Conservation (phyloP, 108 stramenopile genomes). For the Nitzschia putrida region DNA sequence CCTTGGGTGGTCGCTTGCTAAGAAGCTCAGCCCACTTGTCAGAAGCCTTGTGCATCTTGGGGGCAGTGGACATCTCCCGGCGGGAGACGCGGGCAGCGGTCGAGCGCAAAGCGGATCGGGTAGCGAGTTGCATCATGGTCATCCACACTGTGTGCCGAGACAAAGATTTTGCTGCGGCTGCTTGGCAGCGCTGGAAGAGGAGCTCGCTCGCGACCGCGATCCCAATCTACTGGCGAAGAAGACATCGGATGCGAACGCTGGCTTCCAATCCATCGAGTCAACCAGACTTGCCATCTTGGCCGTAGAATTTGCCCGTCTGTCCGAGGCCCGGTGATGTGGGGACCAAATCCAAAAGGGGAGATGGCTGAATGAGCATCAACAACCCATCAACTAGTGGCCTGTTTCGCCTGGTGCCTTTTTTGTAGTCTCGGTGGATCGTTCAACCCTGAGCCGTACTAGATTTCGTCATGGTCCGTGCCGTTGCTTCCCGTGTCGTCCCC, state of each 20-base stretch:
- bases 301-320: neutral
- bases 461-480: conserved; percentile 33
- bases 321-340: neutral
- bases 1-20: conserved; percentile 69
- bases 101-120: conserved; percentile 32
- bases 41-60: conserved; percentile 83
- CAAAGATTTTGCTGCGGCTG: too few relatives aligned
- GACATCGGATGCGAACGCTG: neutral
- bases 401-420: too few relatives aligned
- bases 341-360: too few relatives aligned
- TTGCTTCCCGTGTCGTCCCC: conserved; percentile 35
- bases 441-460: too few relatives aligned
- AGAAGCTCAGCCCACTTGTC: conserved; percentile 61
- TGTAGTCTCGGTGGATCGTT: too few relatives aligned
- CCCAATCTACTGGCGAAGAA: neutral
- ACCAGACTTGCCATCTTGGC: neutral
- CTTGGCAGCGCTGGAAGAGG: too few relatives aligned
- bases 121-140: conserved; percentile 31
- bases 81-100: conserved; percentile 31
- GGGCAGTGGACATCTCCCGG: conserved; percentile 48
- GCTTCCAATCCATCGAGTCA: neutral
- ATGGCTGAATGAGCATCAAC: too few relatives aligned
- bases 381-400: too few relatives aligned
- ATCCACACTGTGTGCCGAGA: neutral
- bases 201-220: too few relatives aligned